These are phyloP conservation scores for Lophiostoma macrostomum DNA, from an alignment of 495 filamentous ascomycete species.

Conservation along the genomic window DNA sequence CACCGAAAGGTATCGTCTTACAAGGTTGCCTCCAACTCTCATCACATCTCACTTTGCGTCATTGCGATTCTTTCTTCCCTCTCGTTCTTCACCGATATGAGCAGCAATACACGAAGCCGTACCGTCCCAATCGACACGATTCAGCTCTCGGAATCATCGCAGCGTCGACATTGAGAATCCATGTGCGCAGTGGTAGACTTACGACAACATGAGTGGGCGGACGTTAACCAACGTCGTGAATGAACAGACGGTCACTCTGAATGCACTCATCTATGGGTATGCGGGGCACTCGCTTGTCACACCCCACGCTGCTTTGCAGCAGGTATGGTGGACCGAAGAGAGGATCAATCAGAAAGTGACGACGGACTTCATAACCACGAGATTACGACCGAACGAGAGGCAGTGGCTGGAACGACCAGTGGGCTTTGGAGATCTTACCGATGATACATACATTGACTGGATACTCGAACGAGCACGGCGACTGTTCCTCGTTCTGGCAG, in stretches of 20 bases:
- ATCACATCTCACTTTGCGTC: not conserved
- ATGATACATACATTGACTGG: constrained; percentile 90
- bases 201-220: constrained; percentile 28
- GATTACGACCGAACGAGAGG: constrained; percentile 63
- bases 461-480: constrained; percentile 74
- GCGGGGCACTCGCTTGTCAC: constrained; percentile 42
- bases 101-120: not conserved
- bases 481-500: constrained; percentile 77
- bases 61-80: constrained; percentile 5
- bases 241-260: constrained; percentile 39
- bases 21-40: not conserved
- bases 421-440: constrained; percentile 84
- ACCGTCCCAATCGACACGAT: not conserved
- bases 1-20: constrained; percentile 16
- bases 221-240: constrained; percentile 35
- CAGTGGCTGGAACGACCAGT: constrained; percentile 65
- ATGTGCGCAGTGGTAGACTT: not conserved
- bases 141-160: not conserved
- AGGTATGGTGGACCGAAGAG: constrained; percentile 74
- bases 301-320: constrained; percentile 39
- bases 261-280: constrained; percentile 43
- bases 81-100: not conserved
- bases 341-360: constrained; percentile 71
- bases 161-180: not conserved
- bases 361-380: constrained; percentile 63